phyloP scores from a whole-genome alignment of 805 yeast genomes.

The Saccharomycopsis amapae region DNA sequence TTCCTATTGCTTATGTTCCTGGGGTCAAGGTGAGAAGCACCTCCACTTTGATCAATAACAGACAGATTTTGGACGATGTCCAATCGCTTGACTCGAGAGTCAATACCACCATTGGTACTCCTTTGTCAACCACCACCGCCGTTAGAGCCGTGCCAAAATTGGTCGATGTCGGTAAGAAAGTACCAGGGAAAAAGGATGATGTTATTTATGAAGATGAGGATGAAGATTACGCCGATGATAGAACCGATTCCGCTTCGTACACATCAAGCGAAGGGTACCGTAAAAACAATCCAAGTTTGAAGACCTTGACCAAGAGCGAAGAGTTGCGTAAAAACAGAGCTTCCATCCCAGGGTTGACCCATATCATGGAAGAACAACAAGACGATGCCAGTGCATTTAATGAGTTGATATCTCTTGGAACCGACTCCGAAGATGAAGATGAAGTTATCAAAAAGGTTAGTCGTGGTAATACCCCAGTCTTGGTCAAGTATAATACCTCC shows the following conservation, averaged over 20 bases:
- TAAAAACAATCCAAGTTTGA: conserved; percentile 14
- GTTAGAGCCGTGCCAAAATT: conserved; percentile 68
- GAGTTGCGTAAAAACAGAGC: conserved; percentile 10
- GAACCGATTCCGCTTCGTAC: conserved; percentile 8
- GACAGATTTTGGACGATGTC: conserved; percentile 30
- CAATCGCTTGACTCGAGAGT: conserved; percentile 24
- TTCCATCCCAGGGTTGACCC: conserved; percentile 18
- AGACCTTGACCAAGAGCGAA: conserved; percentile 5
- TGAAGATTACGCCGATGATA: conserved; percentile 3
- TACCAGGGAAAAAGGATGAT: conserved; percentile 1
- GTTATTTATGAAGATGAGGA: conserved; percentile 8
- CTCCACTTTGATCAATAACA: conserved; percentile 23
- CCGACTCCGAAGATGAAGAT: conserved; percentile 16
- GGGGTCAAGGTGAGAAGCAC: conserved; percentile 71
- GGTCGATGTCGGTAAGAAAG: conserved; percentile 37
- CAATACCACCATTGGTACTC: conserved; percentile 36
- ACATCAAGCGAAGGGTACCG: conserved; percentile 13
- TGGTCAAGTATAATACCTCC: background rate
- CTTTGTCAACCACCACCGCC: conserved; percentile 52
- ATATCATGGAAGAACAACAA: conserved; percentile 15
- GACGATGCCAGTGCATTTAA: conserved; percentile 8
- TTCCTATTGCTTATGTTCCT: conserved; percentile 90
- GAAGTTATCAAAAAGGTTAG: background rate
- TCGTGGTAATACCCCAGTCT: conserved; percentile 1
- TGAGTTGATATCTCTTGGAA: conserved; percentile 21